These are phyloP conservation scores for Pharnaceum exiguum DNA, from an alignment of 148 eudicot genomes.

Conservation along the genomic window DNA sequence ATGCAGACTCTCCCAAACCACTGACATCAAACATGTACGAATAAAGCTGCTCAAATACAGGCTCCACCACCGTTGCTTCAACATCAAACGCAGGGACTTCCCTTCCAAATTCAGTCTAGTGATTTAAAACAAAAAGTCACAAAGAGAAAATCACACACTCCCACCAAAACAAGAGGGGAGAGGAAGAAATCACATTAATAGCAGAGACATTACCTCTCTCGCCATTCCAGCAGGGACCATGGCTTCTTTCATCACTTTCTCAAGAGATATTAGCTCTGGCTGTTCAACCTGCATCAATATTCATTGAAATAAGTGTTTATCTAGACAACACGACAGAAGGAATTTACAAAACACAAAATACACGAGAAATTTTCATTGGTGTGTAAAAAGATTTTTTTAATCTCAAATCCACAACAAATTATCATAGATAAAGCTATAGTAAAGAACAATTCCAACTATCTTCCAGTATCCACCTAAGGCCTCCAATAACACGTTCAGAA, in stretches of 20 bases:
- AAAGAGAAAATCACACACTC: not conserved
- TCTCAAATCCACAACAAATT: no score
- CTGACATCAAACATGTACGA: slow-evolving; percentile 77
- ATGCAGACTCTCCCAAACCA: slow-evolving; percentile 37
- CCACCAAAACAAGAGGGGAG: not conserved
- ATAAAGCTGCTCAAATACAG: slow-evolving; percentile 76
- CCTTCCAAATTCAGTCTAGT: slow-evolving; percentile 84
- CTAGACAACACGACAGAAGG: no score
- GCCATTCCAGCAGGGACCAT: slow-evolving; percentile 85
- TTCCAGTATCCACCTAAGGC: no score
- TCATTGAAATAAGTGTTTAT: no score
- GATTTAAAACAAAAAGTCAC: slow-evolving; percentile 1
- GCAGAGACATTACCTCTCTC: slow-evolving; percentile 60
- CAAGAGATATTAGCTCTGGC: slow-evolving; percentile 80
- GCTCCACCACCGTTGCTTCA: slow-evolving; percentile 85
- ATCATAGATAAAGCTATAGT: no score
- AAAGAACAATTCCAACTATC: no score
- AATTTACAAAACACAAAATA: not conserved
- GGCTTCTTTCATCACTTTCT: slow-evolving; percentile 65
- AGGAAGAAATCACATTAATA: not conserved
- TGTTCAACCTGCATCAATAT: slow-evolving; percentile 78
- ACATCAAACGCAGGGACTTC: slow-evolving; percentile 95
- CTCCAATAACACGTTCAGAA: no score
- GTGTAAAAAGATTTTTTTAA: not conserved
- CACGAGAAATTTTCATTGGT: not conserved